Conservation (phyloP, 305 asterid species). For the Rubia balearica region DNA sequence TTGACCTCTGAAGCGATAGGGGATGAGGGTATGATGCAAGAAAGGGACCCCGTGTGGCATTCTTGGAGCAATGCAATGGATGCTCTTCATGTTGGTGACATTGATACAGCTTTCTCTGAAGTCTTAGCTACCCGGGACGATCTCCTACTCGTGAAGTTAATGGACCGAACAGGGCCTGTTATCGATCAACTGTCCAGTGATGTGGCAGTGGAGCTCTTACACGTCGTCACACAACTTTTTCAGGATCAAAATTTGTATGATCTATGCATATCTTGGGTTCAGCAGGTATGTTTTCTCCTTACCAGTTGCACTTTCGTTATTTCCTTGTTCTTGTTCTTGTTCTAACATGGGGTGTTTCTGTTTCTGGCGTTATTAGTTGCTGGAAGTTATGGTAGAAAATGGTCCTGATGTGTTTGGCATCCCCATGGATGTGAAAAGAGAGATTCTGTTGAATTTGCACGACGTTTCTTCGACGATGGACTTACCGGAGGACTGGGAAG, state of each 20-base stretch:
- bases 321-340: neutral
- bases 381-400: constrained; percentile 62
- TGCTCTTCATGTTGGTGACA: constrained; percentile 70
- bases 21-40: constrained; percentile 58
- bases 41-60: constrained; percentile 76
- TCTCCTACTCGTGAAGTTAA: constrained; percentile 77
- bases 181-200: constrained; percentile 79
- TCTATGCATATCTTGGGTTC: constrained; percentile 83
- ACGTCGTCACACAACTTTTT: constrained; percentile 71
- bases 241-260: constrained; percentile 69
- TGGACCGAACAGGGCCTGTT: constrained; percentile 93
- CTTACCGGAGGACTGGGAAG: constrained; percentile 89
- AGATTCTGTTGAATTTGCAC: constrained; percentile 65
- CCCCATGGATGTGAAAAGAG: constrained; percentile 72
- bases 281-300: constrained; percentile 56
- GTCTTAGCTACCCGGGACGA: constrained; percentile 84
- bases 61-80: constrained; percentile 98
- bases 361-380: constrained; percentile 43
- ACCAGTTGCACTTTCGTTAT: neutral
- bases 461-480: constrained; percentile 61
- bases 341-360: neutral
- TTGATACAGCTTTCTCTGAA: constrained; percentile 86
- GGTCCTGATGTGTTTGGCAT: constrained; percentile 59
- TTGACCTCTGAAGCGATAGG: constrained; percentile 68
- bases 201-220: constrained; percentile 62